A percentile compares a stretch with the other conserved stretches of the same genome.
Evolutionary conservation across 805 yeast genomes (phyloP).

Genomic region (Candida gorgasii): DNA sequence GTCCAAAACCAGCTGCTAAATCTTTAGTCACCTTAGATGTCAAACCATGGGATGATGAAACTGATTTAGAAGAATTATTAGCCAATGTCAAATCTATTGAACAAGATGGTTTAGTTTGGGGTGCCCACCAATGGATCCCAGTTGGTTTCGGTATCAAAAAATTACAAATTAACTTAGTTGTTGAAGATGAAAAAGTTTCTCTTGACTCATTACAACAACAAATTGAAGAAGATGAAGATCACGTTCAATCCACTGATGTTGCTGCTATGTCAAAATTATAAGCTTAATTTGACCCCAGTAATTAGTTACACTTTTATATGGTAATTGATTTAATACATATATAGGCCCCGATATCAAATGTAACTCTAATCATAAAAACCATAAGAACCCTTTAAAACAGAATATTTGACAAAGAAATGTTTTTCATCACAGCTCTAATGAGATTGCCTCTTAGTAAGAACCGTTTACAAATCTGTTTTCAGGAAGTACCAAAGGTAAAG

Average conservation of each 20-base stretch:
- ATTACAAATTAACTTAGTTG: conserved; percentile 96
- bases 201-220: conserved; percentile 79
- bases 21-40: conserved; percentile 95
- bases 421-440: too few species aligned
- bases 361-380: too few species aligned
- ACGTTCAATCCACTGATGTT: conserved; percentile 97
- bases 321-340: conserved; percentile 5
- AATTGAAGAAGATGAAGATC: conserved; percentile 94
- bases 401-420: too few species aligned
- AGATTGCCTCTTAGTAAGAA: too few species aligned
- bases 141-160: conserved; percentile 99
- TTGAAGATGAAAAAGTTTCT: conserved; percentile 96
- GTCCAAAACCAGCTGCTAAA: conserved; percentile 98
- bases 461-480: too few species aligned
- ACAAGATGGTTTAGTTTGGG: conserved; percentile 96
- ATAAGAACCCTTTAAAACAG: background rate
- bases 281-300: background rate
- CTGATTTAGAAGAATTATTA: conserved; percentile 85
- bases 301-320: conserved; percentile 1
- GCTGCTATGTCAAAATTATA: conserved; percentile 98
- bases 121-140: conserved; percentile 94
- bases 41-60: conserved; percentile 99
- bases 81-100: conserved; percentile 83
- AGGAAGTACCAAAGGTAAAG: too few species aligned
- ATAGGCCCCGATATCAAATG: too few species aligned